phyloP scores from a whole-genome alignment of 768 basidiomycete species.

The Kwoniella botswanensis region DNA sequence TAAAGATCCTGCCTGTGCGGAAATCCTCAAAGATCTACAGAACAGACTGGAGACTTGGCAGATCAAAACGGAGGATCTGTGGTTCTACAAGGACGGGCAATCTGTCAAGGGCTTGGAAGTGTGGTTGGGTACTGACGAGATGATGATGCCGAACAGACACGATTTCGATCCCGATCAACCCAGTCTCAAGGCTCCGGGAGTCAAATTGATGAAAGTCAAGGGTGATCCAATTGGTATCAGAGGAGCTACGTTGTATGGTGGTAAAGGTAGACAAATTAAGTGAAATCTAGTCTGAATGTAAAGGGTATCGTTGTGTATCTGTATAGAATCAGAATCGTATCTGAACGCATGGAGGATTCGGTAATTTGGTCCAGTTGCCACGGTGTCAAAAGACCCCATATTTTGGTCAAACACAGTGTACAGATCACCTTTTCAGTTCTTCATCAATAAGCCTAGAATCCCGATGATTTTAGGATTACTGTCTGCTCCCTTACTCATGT shows the following conservation, averaged over 20 bases:
- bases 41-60: conserved; percentile 28
- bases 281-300: too few relatives aligned
- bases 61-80: conserved; percentile 30
- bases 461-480: too few relatives aligned
- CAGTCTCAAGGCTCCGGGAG: background rate
- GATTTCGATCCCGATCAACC: conserved; percentile 9
- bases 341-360: too few relatives aligned
- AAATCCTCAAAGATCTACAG: conserved; percentile 16
- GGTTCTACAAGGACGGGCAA: conserved; percentile 32
- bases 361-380: too few relatives aligned
- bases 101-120: conserved; percentile 2
- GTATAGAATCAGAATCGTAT: too few relatives aligned
- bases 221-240: conserved; percentile 10
- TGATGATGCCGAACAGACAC: conserved; percentile 8
- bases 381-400: too few relatives aligned
- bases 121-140: conserved; percentile 7
- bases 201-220: background rate
- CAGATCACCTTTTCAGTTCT: too few relatives aligned
- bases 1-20: conserved; percentile 14
- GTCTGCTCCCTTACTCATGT: too few relatives aligned
- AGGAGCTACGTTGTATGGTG: conserved; percentile 2
- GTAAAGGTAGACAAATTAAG: conserved; percentile 8
- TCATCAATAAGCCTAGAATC: too few relatives aligned
- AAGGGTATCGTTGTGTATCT: too few relatives aligned
- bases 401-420: too few relatives aligned